Evolutionary conservation across 2,329 filamentous ascomycete species (phyloP), one percentile per base, ranked within the genome.

Genomic region (Xylaria sp.): DNA sequence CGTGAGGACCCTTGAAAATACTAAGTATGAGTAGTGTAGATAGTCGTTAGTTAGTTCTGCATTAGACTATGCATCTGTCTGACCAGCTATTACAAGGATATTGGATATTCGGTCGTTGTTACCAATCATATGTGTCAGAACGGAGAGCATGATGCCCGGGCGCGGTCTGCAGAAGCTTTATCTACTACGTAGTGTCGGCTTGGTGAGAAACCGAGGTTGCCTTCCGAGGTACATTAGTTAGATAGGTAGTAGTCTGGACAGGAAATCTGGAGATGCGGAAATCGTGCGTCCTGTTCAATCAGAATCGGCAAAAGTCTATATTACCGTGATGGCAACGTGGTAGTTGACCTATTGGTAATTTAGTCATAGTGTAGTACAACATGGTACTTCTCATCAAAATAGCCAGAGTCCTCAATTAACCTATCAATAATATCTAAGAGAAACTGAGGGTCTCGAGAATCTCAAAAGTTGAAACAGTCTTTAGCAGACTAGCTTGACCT

Each of bases 51-150:
- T 21, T 58, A 50, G 27, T 21, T 35, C 50, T 44, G 65, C 58
- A 63, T 66, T 62, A 61, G 58, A 51, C 40, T 21, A 27, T 57
- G 60, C 60, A 62, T 54, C 10, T 35, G 42, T 23, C 25, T 50
- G 32, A 32, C 47, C 35, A 29, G 32, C 47, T 47, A 32, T 27
- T 64, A 51, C 55, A 60, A 51, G 55, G 60, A 25, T 60, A 21
- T n/a, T 16, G 55, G 60, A 25, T 60, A 27, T 13, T 16, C 5
- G 23, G 23, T 23, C 23, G 16, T 44, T 0, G 23, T 27, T 53
- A 10, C 60, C 60, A 68, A 55, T 59, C 29, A 63, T 23, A 13
- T 50, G 48, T 55, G 54, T 13, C 10, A 40, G 18, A 54, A 54
- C 5, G 35, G 35, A 54, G 35, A 37, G 18, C 42, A 25, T 27